Conservation (phyloP, 2,329 filamentous ascomycete genomes). For the Sordariomycetes sp. region DNA sequence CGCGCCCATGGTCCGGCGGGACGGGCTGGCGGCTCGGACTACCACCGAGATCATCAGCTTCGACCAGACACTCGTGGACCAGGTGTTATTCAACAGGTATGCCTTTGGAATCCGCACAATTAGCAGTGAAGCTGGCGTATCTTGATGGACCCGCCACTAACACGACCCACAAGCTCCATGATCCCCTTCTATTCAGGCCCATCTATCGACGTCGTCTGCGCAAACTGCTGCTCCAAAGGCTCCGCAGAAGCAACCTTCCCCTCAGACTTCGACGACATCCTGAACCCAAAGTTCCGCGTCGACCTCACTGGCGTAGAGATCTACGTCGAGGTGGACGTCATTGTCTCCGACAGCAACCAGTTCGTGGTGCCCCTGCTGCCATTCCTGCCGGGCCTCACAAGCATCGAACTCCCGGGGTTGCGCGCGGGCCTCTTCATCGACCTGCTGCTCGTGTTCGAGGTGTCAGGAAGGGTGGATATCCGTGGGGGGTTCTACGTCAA, state of each 20-base stretch:
- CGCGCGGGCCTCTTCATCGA: slow-evolving; percentile 4
- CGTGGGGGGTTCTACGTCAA: slow-evolving; percentile 3
- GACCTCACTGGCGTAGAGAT: slow-evolving; percentile 3
- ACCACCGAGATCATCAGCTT: slow-evolving; percentile 1
- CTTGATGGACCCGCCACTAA: not conserved
- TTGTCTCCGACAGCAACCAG: not conserved
- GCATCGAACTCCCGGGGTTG: slow-evolving; percentile 1
- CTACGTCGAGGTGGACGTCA: slow-evolving; percentile 1
- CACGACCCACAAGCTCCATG: not conserved
- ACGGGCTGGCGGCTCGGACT: slow-evolving; percentile 3
- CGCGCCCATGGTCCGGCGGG: slow-evolving; percentile 5
- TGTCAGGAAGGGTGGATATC: not conserved
- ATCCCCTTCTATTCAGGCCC: slow-evolving; percentile 2
- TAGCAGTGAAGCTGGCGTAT: not conserved
- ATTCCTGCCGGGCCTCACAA: not conserved
- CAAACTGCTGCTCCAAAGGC: slow-evolving; percentile 4
- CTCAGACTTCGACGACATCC: slow-evolving; percentile 1
- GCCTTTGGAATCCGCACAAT: no score
- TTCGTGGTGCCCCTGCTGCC: slow-evolving; percentile 1
- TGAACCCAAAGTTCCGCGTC: slow-evolving; percentile 5
- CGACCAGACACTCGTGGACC: slow-evolving; percentile 3
- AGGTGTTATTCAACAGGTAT: slow-evolving; percentile 5
- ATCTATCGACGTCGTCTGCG: slow-evolving; percentile 1
- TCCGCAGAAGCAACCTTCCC: slow-evolving; percentile 3
- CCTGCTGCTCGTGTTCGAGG: slow-evolving; percentile 1